phyloP scores from a whole-genome alignment of 768 basidiomycete genomes.

The Clavulina sp. region DNA sequence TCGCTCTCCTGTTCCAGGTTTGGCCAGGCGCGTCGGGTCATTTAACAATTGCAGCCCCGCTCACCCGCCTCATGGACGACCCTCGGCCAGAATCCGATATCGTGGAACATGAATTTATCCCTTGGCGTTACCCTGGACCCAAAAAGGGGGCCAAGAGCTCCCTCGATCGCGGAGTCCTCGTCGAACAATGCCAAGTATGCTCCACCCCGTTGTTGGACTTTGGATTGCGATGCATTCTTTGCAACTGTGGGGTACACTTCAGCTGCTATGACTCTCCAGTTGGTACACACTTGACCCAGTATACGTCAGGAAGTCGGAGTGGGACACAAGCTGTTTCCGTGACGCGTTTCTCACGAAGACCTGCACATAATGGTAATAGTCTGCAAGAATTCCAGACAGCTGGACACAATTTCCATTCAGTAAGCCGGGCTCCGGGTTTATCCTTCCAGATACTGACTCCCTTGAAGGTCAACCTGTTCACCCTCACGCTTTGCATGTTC shows the following conservation, averaged over 20 bases:
- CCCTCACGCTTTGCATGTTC: constrained; percentile 46
- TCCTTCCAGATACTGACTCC: neutral
- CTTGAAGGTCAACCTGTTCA: constrained; percentile 43
- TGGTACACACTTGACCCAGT: constrained; percentile 41
- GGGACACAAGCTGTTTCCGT: constrained; percentile 40
- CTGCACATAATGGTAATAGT: constrained; percentile 15
- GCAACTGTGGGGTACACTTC: constrained; percentile 53
- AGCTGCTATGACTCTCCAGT: constrained; percentile 60
- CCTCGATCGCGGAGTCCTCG: constrained; percentile 16
- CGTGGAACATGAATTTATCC: constrained; percentile 37
- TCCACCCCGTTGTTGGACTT: constrained; percentile 39
- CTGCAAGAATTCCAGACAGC: constrained; percentile 33
- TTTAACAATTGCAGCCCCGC: constrained; percentile 35
- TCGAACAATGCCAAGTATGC: constrained; percentile 39
- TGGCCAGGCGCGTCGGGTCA: constrained; percentile 63
- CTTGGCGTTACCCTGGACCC: constrained; percentile 38
- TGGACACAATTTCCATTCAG: neutral
- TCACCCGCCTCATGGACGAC: constrained; percentile 21
- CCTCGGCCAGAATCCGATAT: neutral
- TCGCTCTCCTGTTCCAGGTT: constrained; percentile 36
- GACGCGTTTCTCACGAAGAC: constrained; percentile 35
- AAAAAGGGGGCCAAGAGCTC: constrained; percentile 7
- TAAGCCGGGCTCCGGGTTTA: neutral
- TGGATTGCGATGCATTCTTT: constrained; percentile 53
- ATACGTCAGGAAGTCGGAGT: constrained; percentile 28